phyloP scores from a whole-genome alignment of 2,329 filamentous ascomycete genomes.

The Leptographium lundbergii region DNA sequence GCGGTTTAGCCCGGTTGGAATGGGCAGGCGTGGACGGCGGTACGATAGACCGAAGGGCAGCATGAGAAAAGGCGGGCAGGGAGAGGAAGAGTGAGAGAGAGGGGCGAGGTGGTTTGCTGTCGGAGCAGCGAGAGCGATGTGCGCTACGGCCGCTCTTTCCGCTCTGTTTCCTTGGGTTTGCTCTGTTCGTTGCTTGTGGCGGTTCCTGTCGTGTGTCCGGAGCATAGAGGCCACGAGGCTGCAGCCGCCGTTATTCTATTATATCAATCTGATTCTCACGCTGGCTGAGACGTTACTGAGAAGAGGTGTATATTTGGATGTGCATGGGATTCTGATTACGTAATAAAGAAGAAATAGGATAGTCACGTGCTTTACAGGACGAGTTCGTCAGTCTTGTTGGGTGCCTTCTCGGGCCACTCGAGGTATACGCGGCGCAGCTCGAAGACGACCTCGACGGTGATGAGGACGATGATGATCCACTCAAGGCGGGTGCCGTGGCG shows the following conservation, averaged over 20 bases:
- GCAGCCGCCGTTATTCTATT: background rate
- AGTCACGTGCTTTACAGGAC: background rate
- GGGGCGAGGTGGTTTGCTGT: background rate
- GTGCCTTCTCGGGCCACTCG: constrained; percentile 1
- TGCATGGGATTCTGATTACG: background rate
- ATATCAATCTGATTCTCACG: background rate
- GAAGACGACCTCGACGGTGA: constrained; percentile 83
- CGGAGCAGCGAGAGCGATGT: background rate
- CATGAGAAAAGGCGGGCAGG: background rate
- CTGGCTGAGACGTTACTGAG: background rate
- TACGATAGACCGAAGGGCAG: background rate
- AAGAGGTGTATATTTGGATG: background rate
- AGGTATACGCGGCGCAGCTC: constrained; percentile 61
- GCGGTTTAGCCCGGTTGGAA: background rate
- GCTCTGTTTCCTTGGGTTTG: background rate
- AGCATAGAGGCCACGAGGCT: background rate
- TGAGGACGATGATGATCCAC: constrained; percentile 91
- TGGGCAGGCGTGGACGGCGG: background rate
- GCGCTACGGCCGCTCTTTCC: background rate
- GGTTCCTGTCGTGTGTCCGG: background rate
- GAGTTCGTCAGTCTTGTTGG: background rate
- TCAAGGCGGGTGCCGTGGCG: constrained; percentile 80
- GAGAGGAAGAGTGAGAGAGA: background rate
- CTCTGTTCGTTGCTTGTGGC: background rate
- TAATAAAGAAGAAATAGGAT: background rate